Conservation (phyloP, 768 basidiomycete genomes). For the Hygrophorus pudorinus region DNA sequence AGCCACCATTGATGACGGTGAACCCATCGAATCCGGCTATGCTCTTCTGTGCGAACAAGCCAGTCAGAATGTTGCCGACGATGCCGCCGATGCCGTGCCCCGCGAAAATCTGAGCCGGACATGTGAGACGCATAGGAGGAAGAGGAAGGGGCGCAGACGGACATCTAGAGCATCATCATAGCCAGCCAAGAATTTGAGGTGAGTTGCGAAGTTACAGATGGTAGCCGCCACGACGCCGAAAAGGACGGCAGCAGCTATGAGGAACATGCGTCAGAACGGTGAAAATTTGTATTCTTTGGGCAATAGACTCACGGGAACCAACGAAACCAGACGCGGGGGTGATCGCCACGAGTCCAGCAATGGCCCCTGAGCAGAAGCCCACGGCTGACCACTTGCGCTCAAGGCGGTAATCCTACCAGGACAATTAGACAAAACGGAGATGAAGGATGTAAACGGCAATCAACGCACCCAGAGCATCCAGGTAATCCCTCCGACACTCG, state of each 20-base stretch:
- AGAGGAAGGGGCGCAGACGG: slow-evolving; percentile 13
- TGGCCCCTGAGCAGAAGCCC: slow-evolving; percentile 93
- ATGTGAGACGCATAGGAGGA: background rate
- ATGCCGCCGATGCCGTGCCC: slow-evolving; percentile 73
- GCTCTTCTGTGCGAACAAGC: slow-evolving; percentile 73
- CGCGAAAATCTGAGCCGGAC: slow-evolving; percentile 68
- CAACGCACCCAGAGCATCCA: slow-evolving; percentile 81
- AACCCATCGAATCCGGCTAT: slow-evolving; percentile 76
- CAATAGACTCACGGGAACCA: slow-evolving; percentile 49
- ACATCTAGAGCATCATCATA: slow-evolving; percentile 82
- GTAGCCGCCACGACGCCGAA: slow-evolving; percentile 83
- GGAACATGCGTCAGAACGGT: background rate
- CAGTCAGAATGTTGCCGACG: slow-evolving; percentile 78
- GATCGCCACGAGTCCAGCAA: slow-evolving; percentile 83
- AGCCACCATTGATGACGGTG: slow-evolving; percentile 64
- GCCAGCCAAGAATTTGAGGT: slow-evolving; percentile 73
- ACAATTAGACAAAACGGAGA: background rate
- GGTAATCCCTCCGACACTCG: slow-evolving; percentile 76
- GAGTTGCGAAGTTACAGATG: slow-evolving; percentile 90
- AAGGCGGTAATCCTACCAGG: slow-evolving; percentile 71
- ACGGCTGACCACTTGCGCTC: slow-evolving; percentile 91
- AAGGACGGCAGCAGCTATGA: slow-evolving; percentile 71
- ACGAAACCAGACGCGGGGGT: slow-evolving; percentile 81
- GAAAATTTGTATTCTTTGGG: too few species aligned
- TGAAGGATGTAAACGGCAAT: background rate